Base-by-base conservation (phyloP, 352 stramenopile species). In the Paralagenidium karlingii region DNA sequence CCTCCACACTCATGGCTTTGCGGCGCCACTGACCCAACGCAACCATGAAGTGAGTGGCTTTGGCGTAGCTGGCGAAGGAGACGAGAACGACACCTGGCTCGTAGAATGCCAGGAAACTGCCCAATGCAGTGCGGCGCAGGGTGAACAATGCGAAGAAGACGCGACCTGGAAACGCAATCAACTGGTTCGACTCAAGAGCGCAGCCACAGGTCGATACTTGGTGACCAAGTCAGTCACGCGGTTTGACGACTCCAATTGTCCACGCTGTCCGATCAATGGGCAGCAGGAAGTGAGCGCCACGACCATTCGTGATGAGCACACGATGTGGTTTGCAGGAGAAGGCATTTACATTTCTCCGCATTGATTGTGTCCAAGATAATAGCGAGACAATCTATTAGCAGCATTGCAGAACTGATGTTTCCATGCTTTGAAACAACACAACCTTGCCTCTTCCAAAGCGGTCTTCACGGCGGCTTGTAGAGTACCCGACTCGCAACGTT, bases 291-390 rank as follows among this genome's bases (percentile, higher is more conserved):
- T 90, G 29, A 87, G 70, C 45, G 64, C 64, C 1, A 68, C 44
- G 24, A 45, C 58, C n/a, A 51, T 59, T 12, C 64, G 59, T 37
- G 47, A 53, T n/a, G 67, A 71, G 25, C 49, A 55, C 38, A 73
- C 70, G 37, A 45, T 85, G 20, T 90, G 77, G 77, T 86, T 82
- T 30, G 77, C 77, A 24, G 74, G 59, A 34, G 77, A 90, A 40
- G 77, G 77, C 29, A 84, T 90, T 40, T 90, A 90, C 67, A 58
- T 84, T n/a, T n/a, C n/a, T n/a, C n/a, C n/a, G n/a, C n/a, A n/a
- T n/a, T n/a, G n/a, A n/a, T n/a, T n/a, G n/a, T n/a, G n/a, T n/a
- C n/a, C n/a, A n/a, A n/a, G n/a, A n/a, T n/a, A n/a, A n/a, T n/a
- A n/a, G n/a, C n/a, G n/a, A n/a, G n/a, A n/a, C n/a, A n/a, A n/a